Base-by-base conservation (phyloP, 441 rosid species). In the Pelargonium cotyledonis region DNA sequence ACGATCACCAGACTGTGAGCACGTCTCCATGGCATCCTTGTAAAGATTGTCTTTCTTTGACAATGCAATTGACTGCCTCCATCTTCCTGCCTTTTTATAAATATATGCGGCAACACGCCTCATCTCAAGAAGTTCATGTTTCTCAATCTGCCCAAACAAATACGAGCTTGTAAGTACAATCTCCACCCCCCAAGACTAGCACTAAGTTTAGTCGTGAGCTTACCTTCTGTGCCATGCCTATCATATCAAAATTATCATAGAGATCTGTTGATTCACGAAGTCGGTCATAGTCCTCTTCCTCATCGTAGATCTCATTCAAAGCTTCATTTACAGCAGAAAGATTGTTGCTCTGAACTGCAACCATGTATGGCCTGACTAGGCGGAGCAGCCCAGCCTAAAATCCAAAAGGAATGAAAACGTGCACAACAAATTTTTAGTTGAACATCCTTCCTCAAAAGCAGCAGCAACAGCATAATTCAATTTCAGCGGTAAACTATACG, bases 91-190 rank as follows among this genome's bases (percentile, higher is more conserved):
- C 81, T 95, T 95, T 76, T 95, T 95, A 82, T 95, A 92, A 49
- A 95, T 92, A 73, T 92, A 95, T 38, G 99, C 98, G 75, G 99
- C 99, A 68, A 95, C 99, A 68, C 99, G 97, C 70, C 99, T 88
- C 99, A 95, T 95, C 80, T 95, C 99, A 15, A 95, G 87, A 53
- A 95, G 94, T 83, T 95, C 99, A 72, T 95, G 99, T 79, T 95
- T 95, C 87, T 92, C 98, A 75, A 90, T 88, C 98, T 92, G 83
- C 67, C 29, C 65, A 15, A 58, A 65, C 26, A 43, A 66, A 68
- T 15, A 15, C 57, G 15, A 29, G 4, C 35, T 29, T 21, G 23
- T 21, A 21, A 21, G 23, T 21, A 21, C 23, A 21, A 21, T 21
- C 23, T 21, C 23, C 23, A 21, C 23, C 23, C 23, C 23, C 23